Conservation (phyloP, 176 grass and related monocot genomes). For the Rhipidocladum racemiflorum region DNA sequence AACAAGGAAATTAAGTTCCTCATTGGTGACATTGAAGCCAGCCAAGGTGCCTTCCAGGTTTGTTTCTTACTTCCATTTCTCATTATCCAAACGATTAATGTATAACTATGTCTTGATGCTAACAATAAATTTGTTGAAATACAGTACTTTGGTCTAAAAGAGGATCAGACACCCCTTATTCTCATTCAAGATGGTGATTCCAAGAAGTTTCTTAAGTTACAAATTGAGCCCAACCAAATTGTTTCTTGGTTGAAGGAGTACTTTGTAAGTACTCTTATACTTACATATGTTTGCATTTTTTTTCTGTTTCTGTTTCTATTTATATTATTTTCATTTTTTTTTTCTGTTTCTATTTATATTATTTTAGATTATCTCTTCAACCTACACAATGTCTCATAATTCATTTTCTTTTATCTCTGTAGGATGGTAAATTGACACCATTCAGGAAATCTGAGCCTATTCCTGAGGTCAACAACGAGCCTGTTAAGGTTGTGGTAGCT, state of each 20-base stretch:
- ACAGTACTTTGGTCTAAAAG: slow-evolving; percentile 83
- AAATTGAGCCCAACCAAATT: slow-evolving; percentile 67
- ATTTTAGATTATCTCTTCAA: not conserved
- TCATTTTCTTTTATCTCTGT: not conserved
- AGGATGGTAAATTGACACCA: slow-evolving; percentile 76
- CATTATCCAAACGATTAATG: not conserved
- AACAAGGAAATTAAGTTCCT: slow-evolving; percentile 80
- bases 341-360: not conserved
- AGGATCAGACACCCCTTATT: slow-evolving; percentile 74
- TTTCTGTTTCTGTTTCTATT: not conserved
- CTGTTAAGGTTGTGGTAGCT: slow-evolving; percentile 83
- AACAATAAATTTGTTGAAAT: slow-evolving; percentile 25
- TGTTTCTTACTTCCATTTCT: not conserved
- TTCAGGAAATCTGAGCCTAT: slow-evolving; percentile 87
- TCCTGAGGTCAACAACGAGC: slow-evolving; percentile 73
- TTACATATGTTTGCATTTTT: not conserved
- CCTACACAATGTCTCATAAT: not conserved
- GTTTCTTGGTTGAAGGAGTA: slow-evolving; percentile 81
- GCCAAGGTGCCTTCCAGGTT: slow-evolving; percentile 89
- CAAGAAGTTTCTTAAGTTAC: slow-evolving; percentile 77
- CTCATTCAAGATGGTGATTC: slow-evolving; percentile 64
- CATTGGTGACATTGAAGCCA: slow-evolving; percentile 78
- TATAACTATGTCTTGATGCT: not conserved
- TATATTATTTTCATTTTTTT: not conserved
- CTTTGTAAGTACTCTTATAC: slow-evolving; percentile 35